Evolutionary conservation across 2,329 filamentous ascomycete genomes (phyloP), one percentile per base, ranked within the genome.

Genomic region (Ophiognomonia clavigignenti-juglandacearum): DNA sequence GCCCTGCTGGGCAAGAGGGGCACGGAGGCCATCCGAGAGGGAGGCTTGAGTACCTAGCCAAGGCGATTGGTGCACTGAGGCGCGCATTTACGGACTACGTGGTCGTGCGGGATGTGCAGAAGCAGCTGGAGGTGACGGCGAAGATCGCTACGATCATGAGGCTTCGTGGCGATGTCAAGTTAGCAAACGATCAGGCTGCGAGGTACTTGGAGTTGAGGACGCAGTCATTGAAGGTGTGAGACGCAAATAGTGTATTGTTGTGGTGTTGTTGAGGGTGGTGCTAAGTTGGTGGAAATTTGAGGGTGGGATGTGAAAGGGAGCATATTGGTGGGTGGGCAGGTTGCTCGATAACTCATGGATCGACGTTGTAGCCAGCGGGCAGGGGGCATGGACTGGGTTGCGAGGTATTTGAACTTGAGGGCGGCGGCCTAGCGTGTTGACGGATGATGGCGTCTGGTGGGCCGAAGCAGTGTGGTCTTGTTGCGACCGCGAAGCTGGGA

Each of bases 71-170:
- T 31, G 79, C 82, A 24, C 72, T 87, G 39, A 80, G 85, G 46
- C 76, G 71, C 51, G 79, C 84, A 0, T 81, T 83, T 55, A 69
- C 70, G 26, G 77, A 83, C 52, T 95, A 80, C 61, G 78, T 81
- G 35, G 74, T 72, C 39, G 70, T 88, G 13, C 82, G 87, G 60
- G 86, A 87, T 60, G 67, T 83, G 13, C 67, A 71, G n/a, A 82
- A 81, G 45, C 84, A 88, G 65, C 84, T 87, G 59, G 85, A 90
- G 64, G 82, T 87, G 72, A 77, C 91, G 68, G 84, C 85, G 18
- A 93, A 93, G 72, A 91, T 88, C 66, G 85, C 86, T 4, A 82
- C 82, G 42, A 77, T 95, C 42, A 86, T 88, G 72, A 82, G 83
- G 62, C 69, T 85, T 39, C 73, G 78, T 7, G 86, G 84, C 1